phyloP scores from a whole-genome alignment of 208 protist genomes.

The Crithidia fasciculata region DNA sequence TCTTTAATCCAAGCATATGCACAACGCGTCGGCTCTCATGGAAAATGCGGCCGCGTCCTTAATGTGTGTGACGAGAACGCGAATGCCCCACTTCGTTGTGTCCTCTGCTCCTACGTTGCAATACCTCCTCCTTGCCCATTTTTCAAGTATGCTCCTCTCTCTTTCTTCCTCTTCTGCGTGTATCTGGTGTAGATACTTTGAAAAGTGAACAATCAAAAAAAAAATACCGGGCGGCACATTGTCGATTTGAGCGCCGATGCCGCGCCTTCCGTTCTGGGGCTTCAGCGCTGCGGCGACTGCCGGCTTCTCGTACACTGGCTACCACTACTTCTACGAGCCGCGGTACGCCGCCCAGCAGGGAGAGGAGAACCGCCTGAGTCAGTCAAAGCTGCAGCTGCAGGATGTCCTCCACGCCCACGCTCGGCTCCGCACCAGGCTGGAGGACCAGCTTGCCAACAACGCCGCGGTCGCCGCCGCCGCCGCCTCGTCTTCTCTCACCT shows the following conservation, averaged over 20 bases:
- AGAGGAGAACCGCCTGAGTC: conserved; percentile 20
- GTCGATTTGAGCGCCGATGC: conserved; percentile 32
- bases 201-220: no score
- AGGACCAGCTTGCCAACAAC: conserved; percentile 21
- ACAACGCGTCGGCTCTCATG: no score
- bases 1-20: no score
- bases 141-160: neutral
- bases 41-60: no score
- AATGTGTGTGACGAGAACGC: no score
- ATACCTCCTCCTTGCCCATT: no score
- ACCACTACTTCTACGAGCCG: conserved; percentile 52
- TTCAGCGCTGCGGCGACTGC: conserved; percentile 24
- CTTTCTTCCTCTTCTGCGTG: neutral
- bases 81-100: no score
- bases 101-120: no score
- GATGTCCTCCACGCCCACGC: conserved; percentile 33
- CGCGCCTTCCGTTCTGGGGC: conserved; percentile 44
- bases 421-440: conserved; percentile 22
- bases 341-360: conserved; percentile 12
- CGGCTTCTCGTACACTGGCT: conserved; percentile 43
- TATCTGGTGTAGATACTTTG: no score
- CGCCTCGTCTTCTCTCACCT: conserved; percentile 1
- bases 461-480: neutral
- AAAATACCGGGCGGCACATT: no score
- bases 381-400: conserved; percentile 18